Evolutionary conservation across 2,329 filamentous ascomycete genomes (phyloP), one percentile per base, ranked within the genome.

Genomic region (Xylogone sp.): DNA sequence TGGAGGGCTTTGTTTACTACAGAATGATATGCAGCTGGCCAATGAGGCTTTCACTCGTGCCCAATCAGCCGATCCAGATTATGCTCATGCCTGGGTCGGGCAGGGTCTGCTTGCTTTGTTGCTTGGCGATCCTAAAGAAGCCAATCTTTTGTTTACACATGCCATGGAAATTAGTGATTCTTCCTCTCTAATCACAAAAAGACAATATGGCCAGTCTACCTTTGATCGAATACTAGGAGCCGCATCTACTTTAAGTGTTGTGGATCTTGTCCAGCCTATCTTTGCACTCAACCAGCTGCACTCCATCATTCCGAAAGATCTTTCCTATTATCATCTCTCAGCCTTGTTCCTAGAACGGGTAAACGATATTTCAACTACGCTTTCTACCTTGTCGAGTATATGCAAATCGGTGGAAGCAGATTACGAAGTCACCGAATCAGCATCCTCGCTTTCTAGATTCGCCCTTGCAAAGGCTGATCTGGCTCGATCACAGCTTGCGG

Each of bases 1-100:
- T 1, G 94, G 91, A 7, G 85, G 88, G 0, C 75, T 99, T 8
- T 96, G 94, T 53, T 75, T 97, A 16, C 69, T 96, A 3, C 88
- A 96, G 58, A 87, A 88, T 51, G 94, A 99, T 61, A 69, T 84
- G 19, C 81, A 91, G 62, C 77, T 97, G n/a, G 91, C 94, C 5
- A 95, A 96, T 62, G 84, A 92, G 59, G 86, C 90, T 0, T 97
- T 97, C 67, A 91, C 90, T 2, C 81, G 90, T 56, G 90, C 92
- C 3, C 94, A 99, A 68, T 96, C 92, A 1, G 89, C 88, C 3
- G 95, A 99, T 66, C 94, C 95, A 0, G 93, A 97, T 58, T 96
- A 93, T 64, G 85, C 91, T 0, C 84, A 93, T 63, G 93, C 92
- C 16, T 99, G 94, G 95, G 75, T 97, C 7, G 94, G 94, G 1